Evolutionary conservation across 768 basidiomycete species (phyloP).

Genomic region (Coprinopsis sp.): DNA sequence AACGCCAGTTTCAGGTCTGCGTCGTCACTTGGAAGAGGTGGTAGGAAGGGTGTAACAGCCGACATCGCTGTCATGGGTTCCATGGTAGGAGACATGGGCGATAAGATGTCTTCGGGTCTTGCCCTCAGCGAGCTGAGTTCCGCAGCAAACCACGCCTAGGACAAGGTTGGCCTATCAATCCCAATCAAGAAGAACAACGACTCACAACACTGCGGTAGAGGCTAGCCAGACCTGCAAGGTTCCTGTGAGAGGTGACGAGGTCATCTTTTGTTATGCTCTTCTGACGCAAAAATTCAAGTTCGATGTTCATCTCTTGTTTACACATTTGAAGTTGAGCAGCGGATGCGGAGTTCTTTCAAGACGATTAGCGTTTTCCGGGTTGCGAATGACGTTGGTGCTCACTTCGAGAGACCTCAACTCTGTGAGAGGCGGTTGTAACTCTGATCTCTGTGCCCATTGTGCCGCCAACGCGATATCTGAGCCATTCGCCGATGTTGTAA

Average conservation of each 20-base stretch:
- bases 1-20: constrained; percentile 67
- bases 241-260: constrained; percentile 66
- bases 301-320: constrained; percentile 75
- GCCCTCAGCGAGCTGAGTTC: constrained; percentile 67
- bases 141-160: constrained; percentile 79
- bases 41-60: constrained; percentile 44
- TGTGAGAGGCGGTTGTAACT: constrained; percentile 68
- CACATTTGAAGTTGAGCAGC: constrained; percentile 53
- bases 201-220: constrained; percentile 85
- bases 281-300: constrained; percentile 60
- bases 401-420: constrained; percentile 58
- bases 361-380: not conserved
- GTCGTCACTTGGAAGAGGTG: constrained; percentile 29
- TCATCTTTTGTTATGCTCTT: constrained; percentile 53
- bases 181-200: constrained; percentile 14
- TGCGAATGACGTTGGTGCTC: constrained; percentile 17
- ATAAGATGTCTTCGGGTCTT: constrained; percentile 48
- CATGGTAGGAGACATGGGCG: constrained; percentile 48
- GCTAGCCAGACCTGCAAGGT: constrained; percentile 68
- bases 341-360: constrained; percentile 33
- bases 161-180: constrained; percentile 2
- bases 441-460: constrained; percentile 82
- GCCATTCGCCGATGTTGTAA: constrained; percentile 42
- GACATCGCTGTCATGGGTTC: constrained; percentile 49
- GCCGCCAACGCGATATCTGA: constrained; percentile 54